Conservation (phyloP, 148 eudicot genomes). For the Vaccinium vitisidaea region DNA sequence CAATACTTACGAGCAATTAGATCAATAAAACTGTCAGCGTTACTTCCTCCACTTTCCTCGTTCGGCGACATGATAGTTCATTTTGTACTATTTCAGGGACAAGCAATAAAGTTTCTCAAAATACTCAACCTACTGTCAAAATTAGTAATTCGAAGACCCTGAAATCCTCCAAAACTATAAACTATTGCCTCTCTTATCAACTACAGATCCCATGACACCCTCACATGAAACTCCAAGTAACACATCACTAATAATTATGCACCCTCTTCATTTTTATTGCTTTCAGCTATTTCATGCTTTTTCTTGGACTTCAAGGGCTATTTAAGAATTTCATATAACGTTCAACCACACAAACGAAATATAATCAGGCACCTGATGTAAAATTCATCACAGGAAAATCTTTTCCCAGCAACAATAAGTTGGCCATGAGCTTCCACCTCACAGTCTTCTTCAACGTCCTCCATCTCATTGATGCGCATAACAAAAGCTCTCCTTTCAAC, state of each 20-base stretch:
- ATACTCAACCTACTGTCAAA: slow-evolving; percentile 9
- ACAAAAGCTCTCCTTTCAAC: slow-evolving; percentile 44
- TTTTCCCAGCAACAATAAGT: slow-evolving; percentile 37
- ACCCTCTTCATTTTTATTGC: not conserved
- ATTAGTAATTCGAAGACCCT: not conserved
- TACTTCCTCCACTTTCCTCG: not conserved
- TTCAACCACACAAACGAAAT: not conserved
- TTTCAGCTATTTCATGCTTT: not conserved
- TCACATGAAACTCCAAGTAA: not conserved
- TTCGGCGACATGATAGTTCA: not conserved
- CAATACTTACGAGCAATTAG: not conserved
- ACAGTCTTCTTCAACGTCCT: slow-evolving; percentile 41
- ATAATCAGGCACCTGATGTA: slow-evolving; percentile 42
- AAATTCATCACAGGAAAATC: slow-evolving; percentile 50
- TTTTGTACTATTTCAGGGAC: not conserved
- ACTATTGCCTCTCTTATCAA: not conserved
- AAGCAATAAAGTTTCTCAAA: not conserved
- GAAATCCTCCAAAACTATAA: not conserved
- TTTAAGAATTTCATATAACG: not conserved
- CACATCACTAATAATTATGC: not conserved
- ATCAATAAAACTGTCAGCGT: not conserved
- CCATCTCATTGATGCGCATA: slow-evolving; percentile 50
- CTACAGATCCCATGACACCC: not conserved
- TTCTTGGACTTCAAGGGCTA: not conserved
- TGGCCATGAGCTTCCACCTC: slow-evolving; percentile 29